Evolutionary conservation across 345 rosid genomes (phyloP).

Genomic region (Iberis pinnata): DNA sequence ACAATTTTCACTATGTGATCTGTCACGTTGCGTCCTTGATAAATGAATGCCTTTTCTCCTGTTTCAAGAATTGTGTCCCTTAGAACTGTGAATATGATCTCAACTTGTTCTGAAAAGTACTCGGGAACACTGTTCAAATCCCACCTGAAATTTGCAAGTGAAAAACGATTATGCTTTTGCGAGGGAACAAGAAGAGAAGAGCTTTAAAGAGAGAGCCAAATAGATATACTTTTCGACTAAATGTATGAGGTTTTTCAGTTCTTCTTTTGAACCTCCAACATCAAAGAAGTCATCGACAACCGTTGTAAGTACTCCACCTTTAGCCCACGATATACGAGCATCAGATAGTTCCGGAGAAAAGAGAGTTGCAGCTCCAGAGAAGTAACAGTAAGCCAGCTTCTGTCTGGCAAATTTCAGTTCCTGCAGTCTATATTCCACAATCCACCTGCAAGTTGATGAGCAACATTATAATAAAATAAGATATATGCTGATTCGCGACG

Average conservation of each 20-base stretch:
- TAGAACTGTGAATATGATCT: constrained; percentile 68
- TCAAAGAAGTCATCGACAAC: constrained; percentile 87
- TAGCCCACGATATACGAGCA: constrained; percentile 93
- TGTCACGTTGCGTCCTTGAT: constrained; percentile 60
- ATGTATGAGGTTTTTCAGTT: constrained; percentile 53
- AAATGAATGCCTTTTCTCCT: constrained; percentile 46
- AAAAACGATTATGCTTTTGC: constrained; percentile 11
- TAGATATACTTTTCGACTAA: constrained; percentile 53
- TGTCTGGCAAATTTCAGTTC: constrained; percentile 73
- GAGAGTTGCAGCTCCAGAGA: constrained; percentile 69
- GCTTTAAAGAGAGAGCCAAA: constrained; percentile 8
- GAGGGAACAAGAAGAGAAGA: constrained; percentile 11
- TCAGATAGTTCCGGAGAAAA: constrained; percentile 57
- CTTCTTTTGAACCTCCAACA: constrained; percentile 76
- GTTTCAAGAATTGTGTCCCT: constrained; percentile 60
- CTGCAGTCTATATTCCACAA: constrained; percentile 53
- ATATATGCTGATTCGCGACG: background rate
- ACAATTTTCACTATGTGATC: constrained; percentile 51
- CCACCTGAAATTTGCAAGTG: constrained; percentile 46
- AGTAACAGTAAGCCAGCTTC: constrained; percentile 70
- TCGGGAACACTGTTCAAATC: constrained; percentile 39
- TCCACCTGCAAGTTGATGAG: constrained; percentile 50
- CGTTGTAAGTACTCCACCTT: constrained; percentile 77
- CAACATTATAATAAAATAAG: background rate
- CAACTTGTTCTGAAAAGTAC: constrained; percentile 66